phyloP scores from a whole-genome alignment of 2,329 filamentous ascomycete species.

The Fusarium luffae region DNA sequence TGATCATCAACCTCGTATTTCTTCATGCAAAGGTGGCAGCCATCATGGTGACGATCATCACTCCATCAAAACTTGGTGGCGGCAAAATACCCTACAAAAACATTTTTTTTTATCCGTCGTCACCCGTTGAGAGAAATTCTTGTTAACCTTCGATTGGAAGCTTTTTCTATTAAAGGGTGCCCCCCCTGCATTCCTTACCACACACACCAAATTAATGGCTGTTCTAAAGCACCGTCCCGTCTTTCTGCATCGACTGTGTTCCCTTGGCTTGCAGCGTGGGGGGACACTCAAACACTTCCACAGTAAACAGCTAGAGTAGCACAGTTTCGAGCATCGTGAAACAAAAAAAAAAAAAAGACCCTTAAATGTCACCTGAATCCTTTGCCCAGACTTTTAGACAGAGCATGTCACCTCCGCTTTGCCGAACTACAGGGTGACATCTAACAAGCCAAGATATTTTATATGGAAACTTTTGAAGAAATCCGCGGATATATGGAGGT shows the following conservation, averaged over 20 bases:
- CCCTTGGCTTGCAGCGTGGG: constrained; percentile 20
- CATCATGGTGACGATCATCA: constrained; percentile 10
- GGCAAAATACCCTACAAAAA: not conserved
- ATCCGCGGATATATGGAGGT: not conserved
- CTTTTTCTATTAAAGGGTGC: not conserved
- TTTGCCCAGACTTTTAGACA: constrained; percentile 8
- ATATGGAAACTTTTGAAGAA: not conserved
- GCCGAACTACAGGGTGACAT: not conserved
- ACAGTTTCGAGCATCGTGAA: constrained; percentile 31
- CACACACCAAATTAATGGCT: constrained; percentile 12
- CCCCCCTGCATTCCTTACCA: constrained; percentile 37
- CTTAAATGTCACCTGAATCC: constrained; percentile 6
- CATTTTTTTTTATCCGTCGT: not conserved
- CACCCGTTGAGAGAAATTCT: constrained; percentile 14
- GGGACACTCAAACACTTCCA: not conserved
- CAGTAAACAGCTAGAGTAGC: not conserved
- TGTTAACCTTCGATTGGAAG: constrained; percentile 10
- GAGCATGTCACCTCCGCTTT: constrained; percentile 9
- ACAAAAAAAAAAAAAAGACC: constrained; percentile 11
- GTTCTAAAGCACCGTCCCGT: constrained; percentile 34
- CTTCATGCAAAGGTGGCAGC: not conserved
- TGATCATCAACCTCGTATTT: constrained; percentile 20
- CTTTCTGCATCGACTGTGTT: constrained; percentile 6
- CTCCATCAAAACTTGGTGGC: constrained; percentile 17
- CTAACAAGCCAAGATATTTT: not conserved